Conservation (phyloP, 345 rosid species). For the Psidium friedrichsthalianum region DNA sequence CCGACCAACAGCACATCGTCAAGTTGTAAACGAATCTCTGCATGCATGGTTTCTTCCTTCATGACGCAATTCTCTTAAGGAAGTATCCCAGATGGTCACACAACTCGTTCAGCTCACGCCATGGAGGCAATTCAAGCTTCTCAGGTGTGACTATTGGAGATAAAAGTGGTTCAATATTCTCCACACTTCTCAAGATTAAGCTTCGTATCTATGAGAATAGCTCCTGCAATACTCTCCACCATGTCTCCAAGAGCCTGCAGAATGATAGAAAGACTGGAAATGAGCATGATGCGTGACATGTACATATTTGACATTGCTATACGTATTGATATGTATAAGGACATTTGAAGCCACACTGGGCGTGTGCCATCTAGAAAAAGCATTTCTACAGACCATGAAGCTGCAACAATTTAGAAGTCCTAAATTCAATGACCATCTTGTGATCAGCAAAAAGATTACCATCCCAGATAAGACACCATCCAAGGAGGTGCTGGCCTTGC, state of each 20-base stretch:
- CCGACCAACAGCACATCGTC: constrained; percentile 52
- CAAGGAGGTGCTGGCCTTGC: background rate
- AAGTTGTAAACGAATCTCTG: constrained; percentile 57
- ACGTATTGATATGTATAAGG: background rate
- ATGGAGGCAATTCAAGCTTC: constrained; percentile 72
- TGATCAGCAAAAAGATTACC: background rate
- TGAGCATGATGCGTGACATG: background rate
- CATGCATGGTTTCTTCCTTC: constrained; percentile 44
- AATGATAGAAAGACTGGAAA: background rate
- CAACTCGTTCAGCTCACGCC: constrained; percentile 53
- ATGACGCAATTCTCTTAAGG: constrained; percentile 22
- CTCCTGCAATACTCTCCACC: constrained; percentile 85
- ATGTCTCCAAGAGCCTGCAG: constrained; percentile 82
- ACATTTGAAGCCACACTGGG: background rate
- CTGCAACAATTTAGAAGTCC: background rate
- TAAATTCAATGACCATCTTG: background rate
- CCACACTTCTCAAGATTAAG: constrained; percentile 76
- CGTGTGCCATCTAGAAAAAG: background rate
- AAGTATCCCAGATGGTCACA: constrained; percentile 77
- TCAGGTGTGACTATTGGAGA: constrained; percentile 81
- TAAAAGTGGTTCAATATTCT: constrained; percentile 54
- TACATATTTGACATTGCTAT: background rate
- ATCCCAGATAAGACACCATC: background rate
- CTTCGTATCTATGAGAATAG: constrained; percentile 60
- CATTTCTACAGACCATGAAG: background rate